A percentile compares a stretch with the other conserved stretches of the same genome.
Conservation (phyloP, 805 yeast genomes). For the Brettanomyces naardenensis region DNA sequence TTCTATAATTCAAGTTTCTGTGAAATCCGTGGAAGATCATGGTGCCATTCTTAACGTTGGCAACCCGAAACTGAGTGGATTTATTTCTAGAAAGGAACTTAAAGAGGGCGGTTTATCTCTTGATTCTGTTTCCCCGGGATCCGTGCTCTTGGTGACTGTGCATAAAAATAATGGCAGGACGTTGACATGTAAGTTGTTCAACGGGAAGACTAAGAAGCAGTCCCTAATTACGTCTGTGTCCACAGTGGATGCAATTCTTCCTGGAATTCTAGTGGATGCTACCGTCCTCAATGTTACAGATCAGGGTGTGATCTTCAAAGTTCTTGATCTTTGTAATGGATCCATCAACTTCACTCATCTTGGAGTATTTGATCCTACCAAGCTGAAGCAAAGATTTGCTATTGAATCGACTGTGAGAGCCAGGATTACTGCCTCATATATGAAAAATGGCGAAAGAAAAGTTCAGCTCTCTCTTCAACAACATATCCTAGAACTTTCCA, state of each 20-base stretch:
- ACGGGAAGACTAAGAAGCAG: constrained; percentile 36
- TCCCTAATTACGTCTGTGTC: constrained; percentile 48
- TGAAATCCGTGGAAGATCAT: constrained; percentile 83
- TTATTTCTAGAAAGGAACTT: constrained; percentile 66
- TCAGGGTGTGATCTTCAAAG: constrained; percentile 65
- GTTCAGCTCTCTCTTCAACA: constrained; percentile 59
- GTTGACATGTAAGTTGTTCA: constrained; percentile 45
- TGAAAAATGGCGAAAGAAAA: constrained; percentile 43
- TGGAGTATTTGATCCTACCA: constrained; percentile 34
- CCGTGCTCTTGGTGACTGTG: constrained; percentile 58
- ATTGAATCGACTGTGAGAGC: constrained; percentile 62
- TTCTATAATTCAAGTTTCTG: constrained; percentile 64
- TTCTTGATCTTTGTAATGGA: constrained; percentile 68
- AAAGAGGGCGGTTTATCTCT: constrained; percentile 7
- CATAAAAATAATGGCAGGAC: constrained; percentile 46
- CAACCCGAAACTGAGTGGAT: constrained; percentile 47
- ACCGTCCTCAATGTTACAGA: constrained; percentile 49
- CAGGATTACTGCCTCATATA: constrained; percentile 56
- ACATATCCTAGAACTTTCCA: constrained; percentile 34
- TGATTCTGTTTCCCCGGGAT: constrained; percentile 41
- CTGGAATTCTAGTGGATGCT: constrained; percentile 79
- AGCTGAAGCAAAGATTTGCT: constrained; percentile 54
- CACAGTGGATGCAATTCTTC: constrained; percentile 72
- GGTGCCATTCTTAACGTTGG: constrained; percentile 79
- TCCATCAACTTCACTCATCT: constrained; percentile 64